Percentiles rank a stretch among this genome's conserved stretches.
Conservation (phyloP, 148 eudicot genomes). For the Selenicereus undatus region DNA sequence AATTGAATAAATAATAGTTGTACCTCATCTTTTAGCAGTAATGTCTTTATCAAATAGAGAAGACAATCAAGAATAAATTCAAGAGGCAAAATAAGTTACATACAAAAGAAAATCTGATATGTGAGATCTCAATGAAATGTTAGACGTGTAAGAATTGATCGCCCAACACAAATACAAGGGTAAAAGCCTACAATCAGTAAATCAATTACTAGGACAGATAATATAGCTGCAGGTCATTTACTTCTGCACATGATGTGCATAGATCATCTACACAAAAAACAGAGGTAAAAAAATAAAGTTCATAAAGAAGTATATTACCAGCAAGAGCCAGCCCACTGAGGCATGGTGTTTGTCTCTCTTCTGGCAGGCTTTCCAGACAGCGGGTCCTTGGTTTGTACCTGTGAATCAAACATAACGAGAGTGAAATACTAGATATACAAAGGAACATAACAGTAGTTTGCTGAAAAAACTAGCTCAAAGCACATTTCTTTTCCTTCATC, state of each 20-base stretch:
- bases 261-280: background rate
- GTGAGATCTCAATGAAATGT: background rate
- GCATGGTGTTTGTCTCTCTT: slow-evolving; percentile 98
- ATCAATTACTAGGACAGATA: background rate
- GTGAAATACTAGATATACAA: slow-evolving; percentile 2
- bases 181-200: background rate
- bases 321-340: slow-evolving; percentile 99
- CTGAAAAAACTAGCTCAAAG: background rate
- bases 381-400: slow-evolving; percentile 78
- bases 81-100: background rate
- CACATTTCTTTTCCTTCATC: background rate
- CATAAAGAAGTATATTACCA: slow-evolving; percentile 47
- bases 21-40: too few species aligned
- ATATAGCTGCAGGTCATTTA: slow-evolving; percentile 1
- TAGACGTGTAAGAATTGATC: background rate
- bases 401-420: slow-evolving; percentile 18
- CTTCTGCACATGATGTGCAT: background rate
- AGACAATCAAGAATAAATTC: too few species aligned
- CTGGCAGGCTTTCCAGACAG: slow-evolving; percentile 66
- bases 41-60: background rate
- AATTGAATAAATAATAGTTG: too few species aligned
- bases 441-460: background rate
- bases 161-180: background rate
- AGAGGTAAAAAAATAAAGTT: background rate
- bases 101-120: background rate